phyloP scores from a whole-genome alignment of 2,329 filamentous ascomycete species.

The Proliferodiscus dingleyae region DNA sequence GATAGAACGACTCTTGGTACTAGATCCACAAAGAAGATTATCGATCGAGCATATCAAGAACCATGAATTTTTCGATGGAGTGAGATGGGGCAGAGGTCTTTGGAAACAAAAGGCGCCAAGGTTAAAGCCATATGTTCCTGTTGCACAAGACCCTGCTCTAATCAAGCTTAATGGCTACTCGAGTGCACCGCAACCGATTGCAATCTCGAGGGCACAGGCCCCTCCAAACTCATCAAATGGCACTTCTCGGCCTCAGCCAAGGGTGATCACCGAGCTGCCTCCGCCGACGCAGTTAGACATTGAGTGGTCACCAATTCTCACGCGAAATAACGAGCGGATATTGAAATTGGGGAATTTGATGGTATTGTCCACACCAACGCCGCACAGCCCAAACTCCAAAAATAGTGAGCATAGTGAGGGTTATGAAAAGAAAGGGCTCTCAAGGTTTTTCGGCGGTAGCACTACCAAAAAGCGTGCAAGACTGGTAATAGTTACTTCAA shows the following conservation, averaged over 20 bases:
- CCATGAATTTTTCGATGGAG: constrained; percentile 89
- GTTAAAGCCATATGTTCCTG: constrained; percentile 77
- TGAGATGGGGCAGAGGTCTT: constrained; percentile 74
- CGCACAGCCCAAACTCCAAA: constrained; percentile 68
- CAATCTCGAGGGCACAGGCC: constrained; percentile 28
- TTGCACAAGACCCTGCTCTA: constrained; percentile 64
- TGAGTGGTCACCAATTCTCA: constrained; percentile 96
- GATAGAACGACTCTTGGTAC: constrained; percentile 81
- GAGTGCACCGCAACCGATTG: constrained; percentile 26
- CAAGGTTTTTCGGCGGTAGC: constrained; percentile 87
- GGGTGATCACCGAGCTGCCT: constrained; percentile 90
- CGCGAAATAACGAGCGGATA: constrained; percentile 86
- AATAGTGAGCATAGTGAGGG: constrained; percentile 59
- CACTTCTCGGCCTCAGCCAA: constrained; percentile 56
- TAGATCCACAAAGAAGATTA: constrained; percentile 78
- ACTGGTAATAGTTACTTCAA: constrained; percentile 91
- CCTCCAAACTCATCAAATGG: constrained; percentile 35
- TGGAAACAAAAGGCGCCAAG: constrained; percentile 90
- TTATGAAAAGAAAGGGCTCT: constrained; percentile 90
- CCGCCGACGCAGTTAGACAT: constrained; percentile 97
- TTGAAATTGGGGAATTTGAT: constrained; percentile 88
- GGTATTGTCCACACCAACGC: constrained; percentile 73
- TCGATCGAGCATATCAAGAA: constrained; percentile 96
- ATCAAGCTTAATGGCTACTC: constrained; percentile 63
- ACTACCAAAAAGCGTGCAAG: constrained; percentile 90